Percentiles rank a stretch among this genome's conserved stretches.
phyloP scores from a whole-genome alignment of 306 rosid genomes.

The Medicago ruthenica region DNA sequence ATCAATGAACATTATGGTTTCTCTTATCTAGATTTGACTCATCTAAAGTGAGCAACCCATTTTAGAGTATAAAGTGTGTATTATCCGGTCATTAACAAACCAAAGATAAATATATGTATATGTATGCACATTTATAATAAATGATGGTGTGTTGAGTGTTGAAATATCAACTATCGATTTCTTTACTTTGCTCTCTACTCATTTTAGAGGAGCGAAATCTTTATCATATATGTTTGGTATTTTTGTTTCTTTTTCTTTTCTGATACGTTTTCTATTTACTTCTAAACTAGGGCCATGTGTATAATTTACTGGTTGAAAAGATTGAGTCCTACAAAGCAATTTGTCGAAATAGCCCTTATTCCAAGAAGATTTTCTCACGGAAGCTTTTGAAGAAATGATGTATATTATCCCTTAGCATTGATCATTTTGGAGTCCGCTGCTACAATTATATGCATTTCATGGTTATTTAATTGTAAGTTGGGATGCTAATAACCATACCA shows the following conservation, averaged over 20 bases:
- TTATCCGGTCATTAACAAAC: too few species aligned
- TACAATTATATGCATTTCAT: conserved; percentile 33
- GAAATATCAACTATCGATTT: too few species aligned
- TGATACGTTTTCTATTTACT: conserved; percentile 16
- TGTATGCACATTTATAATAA: too few species aligned
- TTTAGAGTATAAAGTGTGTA: too few species aligned
- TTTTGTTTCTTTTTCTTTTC: conserved; percentile 20
- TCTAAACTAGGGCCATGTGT: conserved; percentile 53
- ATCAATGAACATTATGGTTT: conserved; percentile 10
- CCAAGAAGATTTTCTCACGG: conserved; percentile 68
- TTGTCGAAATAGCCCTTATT: conserved; percentile 62
- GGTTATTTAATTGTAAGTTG: conserved; percentile 49
- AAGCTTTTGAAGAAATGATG: conserved; percentile 63
- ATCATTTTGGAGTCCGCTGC: conserved; percentile 38
- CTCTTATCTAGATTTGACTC: background rate
- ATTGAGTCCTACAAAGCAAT: conserved; percentile 56
- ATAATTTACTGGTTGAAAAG: conserved; percentile 54
- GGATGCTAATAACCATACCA: conserved; percentile 46
- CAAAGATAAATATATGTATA: too few species aligned
- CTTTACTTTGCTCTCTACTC: too few species aligned
- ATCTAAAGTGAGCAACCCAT: too few species aligned
- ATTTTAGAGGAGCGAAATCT: background rate
- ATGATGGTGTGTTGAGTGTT: too few species aligned
- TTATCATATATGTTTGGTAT: background rate
- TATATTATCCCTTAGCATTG: conserved; percentile 41